Evolutionary conservation across 1,284 basidiomycete species (phyloP).

Genomic region (Apiotrichum siamense): DNA sequence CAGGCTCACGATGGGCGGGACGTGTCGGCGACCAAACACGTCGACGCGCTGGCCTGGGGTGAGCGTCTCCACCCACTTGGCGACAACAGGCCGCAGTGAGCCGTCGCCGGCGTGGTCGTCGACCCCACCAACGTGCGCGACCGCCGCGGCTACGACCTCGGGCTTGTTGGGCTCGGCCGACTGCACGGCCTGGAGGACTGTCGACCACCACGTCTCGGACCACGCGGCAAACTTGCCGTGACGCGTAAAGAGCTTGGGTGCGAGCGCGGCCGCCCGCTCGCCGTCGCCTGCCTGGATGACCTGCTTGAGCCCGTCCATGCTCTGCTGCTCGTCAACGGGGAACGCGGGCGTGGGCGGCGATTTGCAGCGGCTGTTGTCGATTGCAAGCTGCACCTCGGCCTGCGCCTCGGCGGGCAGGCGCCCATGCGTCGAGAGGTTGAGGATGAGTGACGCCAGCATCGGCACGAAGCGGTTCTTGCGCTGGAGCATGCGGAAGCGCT

Average conservation of each 20-base stretch:
- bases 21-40: conserved; percentile 19
- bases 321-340: conserved; percentile 25
- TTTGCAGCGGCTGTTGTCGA: conserved; percentile 9
- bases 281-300: conserved; percentile 19
- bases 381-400: conserved; percentile 26
- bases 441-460: conserved; percentile 23
- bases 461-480: conserved; percentile 23
- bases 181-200: conserved; percentile 24
- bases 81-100: conserved; percentile 19
- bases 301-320: conserved; percentile 23
- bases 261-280: conserved; percentile 18
- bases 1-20: conserved; percentile 18
- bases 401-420: conserved; percentile 30
- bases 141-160: conserved; percentile 11
- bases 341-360: conserved; percentile 11
- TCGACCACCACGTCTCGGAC: conserved; percentile 32
- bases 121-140: conserved; percentile 27
- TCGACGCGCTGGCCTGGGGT: conserved; percentile 18
- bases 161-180: conserved; percentile 11
- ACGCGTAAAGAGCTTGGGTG: conserved; percentile 25
- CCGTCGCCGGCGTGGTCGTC: conserved; percentile 17
- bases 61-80: conserved; percentile 22
- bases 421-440: conserved; percentile 24
- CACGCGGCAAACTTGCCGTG: conserved; percentile 32
- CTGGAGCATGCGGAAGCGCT: conserved; percentile 28